A percentile compares a stretch with the other conserved stretches of the same genome.
Evolutionary conservation across 2,329 filamentous ascomycete genomes (phyloP).

Genomic region (Diaporthe sp.): DNA sequence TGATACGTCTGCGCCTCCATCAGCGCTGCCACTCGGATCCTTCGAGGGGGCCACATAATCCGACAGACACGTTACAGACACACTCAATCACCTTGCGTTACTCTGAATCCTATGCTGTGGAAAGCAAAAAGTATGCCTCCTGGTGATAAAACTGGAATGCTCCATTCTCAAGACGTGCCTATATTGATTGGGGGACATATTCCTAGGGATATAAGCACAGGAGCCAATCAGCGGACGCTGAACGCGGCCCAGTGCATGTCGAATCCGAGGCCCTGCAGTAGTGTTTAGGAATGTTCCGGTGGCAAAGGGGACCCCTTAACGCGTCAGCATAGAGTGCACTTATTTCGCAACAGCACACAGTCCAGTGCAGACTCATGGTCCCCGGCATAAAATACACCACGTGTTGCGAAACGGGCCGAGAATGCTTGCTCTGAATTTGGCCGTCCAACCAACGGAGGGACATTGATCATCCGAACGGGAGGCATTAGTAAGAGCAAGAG

Average conservation of each 20-base stretch:
- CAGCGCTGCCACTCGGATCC: constrained; percentile 6
- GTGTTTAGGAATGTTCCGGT: not conserved
- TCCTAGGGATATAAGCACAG: not conserved
- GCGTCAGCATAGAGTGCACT: no score
- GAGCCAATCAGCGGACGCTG: not conserved
- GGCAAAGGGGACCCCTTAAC: not conserved
- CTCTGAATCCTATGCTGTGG: no score
- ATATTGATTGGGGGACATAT: not conserved
- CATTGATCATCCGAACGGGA: not conserved
- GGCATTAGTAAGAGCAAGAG: not conserved
- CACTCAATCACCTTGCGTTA: no score
- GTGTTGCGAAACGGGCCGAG: no score
- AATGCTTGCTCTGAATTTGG: not conserved
- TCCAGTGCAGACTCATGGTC: no score
- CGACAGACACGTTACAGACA: not conserved
- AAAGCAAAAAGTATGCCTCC: not conserved
- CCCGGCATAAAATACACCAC: not conserved
- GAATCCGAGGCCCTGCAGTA: not conserved
- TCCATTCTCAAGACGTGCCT: not conserved
- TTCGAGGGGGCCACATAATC: not conserved
- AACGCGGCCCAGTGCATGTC: no score
- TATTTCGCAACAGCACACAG: not conserved
- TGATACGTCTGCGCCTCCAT: not conserved
- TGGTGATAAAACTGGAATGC: not conserved
- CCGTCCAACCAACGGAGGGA: not conserved